A percentile compares a stretch with the other conserved stretches of the same genome.
Conservation (phyloP, 345 rosid genomes). For the Pseudoturritis turrita region DNA sequence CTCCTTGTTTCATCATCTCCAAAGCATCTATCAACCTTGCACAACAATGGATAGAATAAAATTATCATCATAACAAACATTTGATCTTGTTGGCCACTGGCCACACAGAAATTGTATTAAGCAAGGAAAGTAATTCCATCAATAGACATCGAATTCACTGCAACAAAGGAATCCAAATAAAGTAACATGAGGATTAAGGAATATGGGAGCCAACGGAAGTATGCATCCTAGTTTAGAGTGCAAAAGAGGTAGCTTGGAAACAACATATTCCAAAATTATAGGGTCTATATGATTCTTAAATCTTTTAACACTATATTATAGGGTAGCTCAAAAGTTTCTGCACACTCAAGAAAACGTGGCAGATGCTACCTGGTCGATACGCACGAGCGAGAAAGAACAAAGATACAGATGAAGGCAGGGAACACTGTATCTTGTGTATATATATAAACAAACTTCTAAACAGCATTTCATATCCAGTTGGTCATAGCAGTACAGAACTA, state of each 20-base stretch:
- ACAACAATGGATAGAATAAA: slow-evolving; percentile 16
- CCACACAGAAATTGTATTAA: neutral
- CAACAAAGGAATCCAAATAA: neutral
- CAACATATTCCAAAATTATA: neutral
- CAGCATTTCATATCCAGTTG: neutral
- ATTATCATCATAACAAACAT: neutral
- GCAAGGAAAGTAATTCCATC: neutral
- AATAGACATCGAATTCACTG: slow-evolving; percentile 1
- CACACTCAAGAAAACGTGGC: neutral
- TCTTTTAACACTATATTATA: neutral
- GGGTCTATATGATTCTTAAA: neutral
- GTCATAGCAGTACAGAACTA: neutral
- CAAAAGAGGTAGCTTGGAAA: neutral
- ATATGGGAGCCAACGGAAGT: neutral
- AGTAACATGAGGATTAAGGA: neutral
- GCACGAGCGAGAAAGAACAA: neutral
- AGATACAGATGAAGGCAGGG: neutral
- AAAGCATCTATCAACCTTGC: slow-evolving; percentile 85
- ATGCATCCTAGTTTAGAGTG: neutral
- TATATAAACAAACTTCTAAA: neutral
- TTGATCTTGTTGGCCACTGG: neutral
- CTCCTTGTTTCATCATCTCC: slow-evolving; percentile 99
- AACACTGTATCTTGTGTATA: neutral
- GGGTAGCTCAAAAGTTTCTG: neutral
- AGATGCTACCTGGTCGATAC: neutral